phyloP scores from a whole-genome alignment of 176 grass and related monocot genomes.

The Miscanthus lutarioriparius region DNA sequence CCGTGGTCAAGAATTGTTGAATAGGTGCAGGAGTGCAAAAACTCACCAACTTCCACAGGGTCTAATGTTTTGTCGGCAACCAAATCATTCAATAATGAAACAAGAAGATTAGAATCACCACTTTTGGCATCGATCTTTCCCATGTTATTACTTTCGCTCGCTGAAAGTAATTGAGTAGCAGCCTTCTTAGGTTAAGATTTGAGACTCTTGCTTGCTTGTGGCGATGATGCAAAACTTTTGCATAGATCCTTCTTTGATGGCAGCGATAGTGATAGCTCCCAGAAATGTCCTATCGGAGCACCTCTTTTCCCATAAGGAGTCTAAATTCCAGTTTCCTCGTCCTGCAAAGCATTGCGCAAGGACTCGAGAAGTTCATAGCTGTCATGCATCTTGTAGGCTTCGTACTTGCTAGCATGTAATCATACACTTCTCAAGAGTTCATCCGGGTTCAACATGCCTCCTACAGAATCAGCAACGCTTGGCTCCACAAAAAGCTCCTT shows the following conservation, averaged over 20 bases:
- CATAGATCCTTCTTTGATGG: constrained; percentile 47
- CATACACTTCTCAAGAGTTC: constrained; percentile 43
- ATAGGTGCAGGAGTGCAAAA: constrained; percentile 25
- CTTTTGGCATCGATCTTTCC: neutral
- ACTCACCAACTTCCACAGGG: constrained; percentile 42
- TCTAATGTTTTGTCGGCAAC: constrained; percentile 15
- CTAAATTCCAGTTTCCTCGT: constrained; percentile 38
- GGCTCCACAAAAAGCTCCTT: too few relatives aligned
- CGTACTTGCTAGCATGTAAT: constrained; percentile 32
- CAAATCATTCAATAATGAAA: too few relatives aligned
- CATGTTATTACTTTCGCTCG: neutral
- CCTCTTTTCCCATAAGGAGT: neutral
- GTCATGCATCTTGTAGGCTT: constrained; percentile 41
- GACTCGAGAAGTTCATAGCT: constrained; percentile 69
- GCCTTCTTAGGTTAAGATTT: constrained; percentile 20
- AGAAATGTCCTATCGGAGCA: constrained; percentile 34
- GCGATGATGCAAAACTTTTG: constrained; percentile 17
- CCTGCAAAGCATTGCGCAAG: constrained; percentile 41
- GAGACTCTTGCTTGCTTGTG: constrained; percentile 29
- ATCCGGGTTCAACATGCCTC: constrained; percentile 30
- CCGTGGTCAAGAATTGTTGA: neutral
- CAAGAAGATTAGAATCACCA: neutral
- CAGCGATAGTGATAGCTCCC: constrained; percentile 54
- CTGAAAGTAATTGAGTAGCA: neutral
- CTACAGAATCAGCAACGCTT: too few relatives aligned